A percentile compares a stretch with the other conserved stretches of the same genome.
These are phyloP conservation scores for Emericellopsis cladophorae DNA, from an alignment of 2,329 filamentous ascomycete genomes.

Conservation along the genomic window DNA sequence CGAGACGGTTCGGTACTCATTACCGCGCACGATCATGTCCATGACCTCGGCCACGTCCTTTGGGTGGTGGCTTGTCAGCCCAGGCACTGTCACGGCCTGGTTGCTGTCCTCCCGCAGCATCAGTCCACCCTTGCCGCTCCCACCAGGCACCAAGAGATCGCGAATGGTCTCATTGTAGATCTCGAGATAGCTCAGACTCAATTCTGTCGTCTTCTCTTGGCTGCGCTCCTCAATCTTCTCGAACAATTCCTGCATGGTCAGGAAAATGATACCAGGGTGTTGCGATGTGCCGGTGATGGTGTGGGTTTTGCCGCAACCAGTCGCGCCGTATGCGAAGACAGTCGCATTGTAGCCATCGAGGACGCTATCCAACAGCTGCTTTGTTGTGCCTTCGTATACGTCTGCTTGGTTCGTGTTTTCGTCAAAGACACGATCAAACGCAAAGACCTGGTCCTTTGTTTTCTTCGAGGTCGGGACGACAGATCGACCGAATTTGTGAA, in stretches of 20 bases:
- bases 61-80: slow-evolving; percentile 82
- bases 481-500: slow-evolving; percentile 75
- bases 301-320: slow-evolving; percentile 96
- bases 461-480: slow-evolving; percentile 77
- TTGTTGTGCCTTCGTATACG: slow-evolving; percentile 89
- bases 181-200: slow-evolving; percentile 89
- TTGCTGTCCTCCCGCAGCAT: slow-evolving; percentile 94
- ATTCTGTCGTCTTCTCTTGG: slow-evolving; percentile 77
- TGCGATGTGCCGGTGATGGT: slow-evolving; percentile 89
- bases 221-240: slow-evolving; percentile 84
- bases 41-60: slow-evolving; percentile 92
- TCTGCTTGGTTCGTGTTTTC: slow-evolving; percentile 86
- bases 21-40: slow-evolving; percentile 96
- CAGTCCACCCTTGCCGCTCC: slow-evolving; percentile 61
- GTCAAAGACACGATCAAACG: slow-evolving; percentile 94
- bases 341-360: slow-evolving; percentile 98
- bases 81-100: slow-evolving; percentile 81
- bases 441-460: slow-evolving; percentile 95
- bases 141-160: slow-evolving; percentile 74
- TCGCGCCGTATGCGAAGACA: slow-evolving; percentile 95
- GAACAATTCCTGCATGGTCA: slow-evolving; percentile 98
- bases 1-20: slow-evolving; percentile 89
- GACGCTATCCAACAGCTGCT: slow-evolving; percentile 81
- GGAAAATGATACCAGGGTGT: slow-evolving; percentile 92
- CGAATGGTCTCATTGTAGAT: slow-evolving; percentile 99